These are phyloP conservation scores for Hevea brasiliensis DNA, from an alignment of 345 rosid species.

Conservation along the genomic window DNA sequence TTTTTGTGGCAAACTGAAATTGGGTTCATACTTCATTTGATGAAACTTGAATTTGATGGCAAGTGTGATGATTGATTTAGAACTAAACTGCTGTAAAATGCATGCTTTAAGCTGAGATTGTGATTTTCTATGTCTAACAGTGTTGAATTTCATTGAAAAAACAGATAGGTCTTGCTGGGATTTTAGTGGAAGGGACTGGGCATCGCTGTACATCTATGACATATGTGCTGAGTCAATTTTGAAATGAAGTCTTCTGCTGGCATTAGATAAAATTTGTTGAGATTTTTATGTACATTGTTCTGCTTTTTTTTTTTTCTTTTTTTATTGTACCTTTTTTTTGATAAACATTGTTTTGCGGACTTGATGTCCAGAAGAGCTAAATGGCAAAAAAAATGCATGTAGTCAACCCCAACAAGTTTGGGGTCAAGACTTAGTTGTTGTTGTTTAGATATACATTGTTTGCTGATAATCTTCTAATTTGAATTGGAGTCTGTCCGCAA, in stretches of 20 bases:
- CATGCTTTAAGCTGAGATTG: neutral
- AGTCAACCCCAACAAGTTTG: no score
- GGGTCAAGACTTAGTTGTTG: no score
- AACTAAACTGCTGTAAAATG: neutral
- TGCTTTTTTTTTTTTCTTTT: no score
- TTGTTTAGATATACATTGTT: no score
- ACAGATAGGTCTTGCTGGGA: neutral
- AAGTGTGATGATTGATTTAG: no score
- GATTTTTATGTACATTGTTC: neutral
- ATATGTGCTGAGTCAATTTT: neutral
- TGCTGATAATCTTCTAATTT: neutral
- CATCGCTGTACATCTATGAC: neutral
- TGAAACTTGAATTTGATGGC: no score
- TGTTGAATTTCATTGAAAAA: neutral
- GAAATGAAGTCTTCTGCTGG: neutral
- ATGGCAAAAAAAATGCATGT: no score
- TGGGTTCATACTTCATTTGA: neutral
- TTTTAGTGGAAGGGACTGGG: neutral
- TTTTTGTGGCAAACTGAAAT: neutral
- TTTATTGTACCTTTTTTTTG: no score
- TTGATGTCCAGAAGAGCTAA: no score
- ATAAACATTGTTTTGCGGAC: no score
- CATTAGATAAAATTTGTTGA: neutral
- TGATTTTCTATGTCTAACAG: neutral
- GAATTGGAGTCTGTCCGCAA: neutral